Percentiles rank a stretch among this genome's conserved stretches.
Evolutionary conservation across 2,329 filamentous ascomycete genomes (phyloP).

Genomic region (Venturia effusa): DNA sequence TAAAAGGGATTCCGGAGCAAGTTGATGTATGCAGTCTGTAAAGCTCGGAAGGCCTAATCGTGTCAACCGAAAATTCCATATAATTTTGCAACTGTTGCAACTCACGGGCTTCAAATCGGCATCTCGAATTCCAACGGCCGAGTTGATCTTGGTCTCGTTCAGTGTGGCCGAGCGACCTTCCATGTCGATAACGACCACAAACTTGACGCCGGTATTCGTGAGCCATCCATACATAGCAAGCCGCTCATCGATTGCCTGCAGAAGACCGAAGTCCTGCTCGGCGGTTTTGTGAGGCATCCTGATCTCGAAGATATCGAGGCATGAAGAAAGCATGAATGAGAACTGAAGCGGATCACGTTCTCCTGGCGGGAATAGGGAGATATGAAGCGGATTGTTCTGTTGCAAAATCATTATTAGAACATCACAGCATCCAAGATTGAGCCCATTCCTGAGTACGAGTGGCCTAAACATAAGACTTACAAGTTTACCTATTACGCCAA

Average conservation of each 20-base stretch:
- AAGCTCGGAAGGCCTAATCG: conserved; percentile 65
- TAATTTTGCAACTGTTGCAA: conserved; percentile 13
- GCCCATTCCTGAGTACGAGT: neutral
- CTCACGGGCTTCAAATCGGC: conserved; percentile 75
- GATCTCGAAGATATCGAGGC: conserved; percentile 87
- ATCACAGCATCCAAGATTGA: neutral
- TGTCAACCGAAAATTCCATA: neutral
- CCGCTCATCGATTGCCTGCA: conserved; percentile 89
- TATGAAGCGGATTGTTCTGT: conserved; percentile 93
- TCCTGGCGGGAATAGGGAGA: conserved; percentile 73
- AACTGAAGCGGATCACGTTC: conserved; percentile 74
- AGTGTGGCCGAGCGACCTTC: conserved; percentile 49
- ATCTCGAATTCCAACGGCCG: conserved; percentile 61
- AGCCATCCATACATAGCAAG: conserved; percentile 92
- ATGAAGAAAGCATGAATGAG: conserved; percentile 80
- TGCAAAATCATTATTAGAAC: neutral
- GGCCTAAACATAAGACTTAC: conserved; percentile 43
- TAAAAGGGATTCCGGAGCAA: conserved; percentile 93
- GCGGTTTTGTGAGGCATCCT: conserved; percentile 61
- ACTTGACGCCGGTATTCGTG: conserved; percentile 87
- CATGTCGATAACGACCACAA: conserved; percentile 87
- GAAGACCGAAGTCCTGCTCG: conserved; percentile 78
- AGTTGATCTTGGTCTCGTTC: conserved; percentile 18
- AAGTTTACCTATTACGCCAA: conserved; percentile 88
- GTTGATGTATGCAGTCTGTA: conserved; percentile 85